Evolutionary conservation across 1,139 yeast species (phyloP), one percentile per base, ranked within the genome.

Genomic region (Starmera stellimalicola): DNA sequence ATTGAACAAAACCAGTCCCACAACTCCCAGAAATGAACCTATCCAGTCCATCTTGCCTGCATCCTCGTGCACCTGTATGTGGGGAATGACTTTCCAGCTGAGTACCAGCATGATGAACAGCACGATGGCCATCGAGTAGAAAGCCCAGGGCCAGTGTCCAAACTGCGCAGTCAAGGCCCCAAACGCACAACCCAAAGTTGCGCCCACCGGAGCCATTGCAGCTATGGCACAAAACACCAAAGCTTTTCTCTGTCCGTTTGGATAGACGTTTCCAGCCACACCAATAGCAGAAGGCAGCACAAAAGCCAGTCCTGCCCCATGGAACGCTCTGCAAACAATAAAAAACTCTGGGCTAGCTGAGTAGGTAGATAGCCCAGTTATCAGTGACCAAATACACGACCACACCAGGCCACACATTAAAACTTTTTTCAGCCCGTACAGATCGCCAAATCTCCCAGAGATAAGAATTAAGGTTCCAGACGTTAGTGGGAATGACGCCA

Each of bases 121-220:
- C 2, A 60, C 51, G 2, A 71, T 65, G 2, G 66, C 51, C 39
- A 65, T 54, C 0, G 70, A 48, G 56, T 68, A 70, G 38, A 68
- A 72, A 7, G 65, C 60, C 77, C 77, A 71, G 3, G 72, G 68
- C 74, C 77, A 70, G 55, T 63, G 55, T 28, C 58, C 54, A 22
- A 50, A 45, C 29, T 68, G 61, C 4, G 66, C 64, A 17, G 68
- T 59, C 2, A 68, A 50, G 0, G 70, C 76, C 3, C 73, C 67
- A 57, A 70, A 62, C 3, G 70, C 39, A 2, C 65, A 64, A 2
- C 75, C 74, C 17, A 68, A 31, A 4, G 67, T 58, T 1, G 77
- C 77, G 11, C 79, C 79, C 3, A 61, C 50, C 5, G 79, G 78
- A 0, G 76, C 77, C 45, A 65, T 63, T 6, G 74, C 71, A 10